Base-by-base conservation (phyloP, 2,329 filamentous ascomycete genomes). In the Hypoxylon sp. region DNA sequence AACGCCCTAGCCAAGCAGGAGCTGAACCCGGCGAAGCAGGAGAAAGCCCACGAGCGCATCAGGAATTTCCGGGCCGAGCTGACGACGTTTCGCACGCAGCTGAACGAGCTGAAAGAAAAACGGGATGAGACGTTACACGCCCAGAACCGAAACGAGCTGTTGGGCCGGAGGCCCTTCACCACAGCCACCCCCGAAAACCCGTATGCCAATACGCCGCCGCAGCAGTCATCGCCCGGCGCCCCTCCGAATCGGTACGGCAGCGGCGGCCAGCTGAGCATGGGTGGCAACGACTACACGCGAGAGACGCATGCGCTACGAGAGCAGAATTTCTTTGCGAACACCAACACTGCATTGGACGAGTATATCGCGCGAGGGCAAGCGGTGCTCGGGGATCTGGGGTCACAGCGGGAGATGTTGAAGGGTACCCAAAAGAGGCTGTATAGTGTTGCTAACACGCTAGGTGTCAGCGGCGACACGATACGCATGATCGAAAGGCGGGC, bases 331-430 rank as follows among this genome's bases (percentile, higher is more conserved):
- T 92, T 97, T 72, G 79, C 86, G 19, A 89, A 85, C 70, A 95
- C 94, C 3, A 91, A 97, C 75, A 85, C 85, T 17, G 93, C 95
- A 55, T 84, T 99, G 1, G 95, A 99, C 75, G 94, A 98, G 70
- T 99, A 97, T 75, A 87, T 99, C 59, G 94, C 96, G 49, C 85
- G 94, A 2, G 95, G 95, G 0, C 89, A 97, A 74, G 92, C 93
- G 0, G 95, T 99, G 37, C 83, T 98, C 26, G 91, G 91, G 6
- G 94, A 98, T 78, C 79, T 99, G 58, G 91, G 92, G 2, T 86
- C 95, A 73, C 95, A 99, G 81, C 87, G 92, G 56, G 94, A 98
- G 76, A 94, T 97, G 81, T 84, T 99, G 67, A 99, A 99, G 82
- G 92, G 90, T 53, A 98, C 95, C 20, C 95, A 99, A 79, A 90